Evolutionary conservation across 768 basidiomycete species (phyloP).

Genomic region (Harrya chromipes): DNA sequence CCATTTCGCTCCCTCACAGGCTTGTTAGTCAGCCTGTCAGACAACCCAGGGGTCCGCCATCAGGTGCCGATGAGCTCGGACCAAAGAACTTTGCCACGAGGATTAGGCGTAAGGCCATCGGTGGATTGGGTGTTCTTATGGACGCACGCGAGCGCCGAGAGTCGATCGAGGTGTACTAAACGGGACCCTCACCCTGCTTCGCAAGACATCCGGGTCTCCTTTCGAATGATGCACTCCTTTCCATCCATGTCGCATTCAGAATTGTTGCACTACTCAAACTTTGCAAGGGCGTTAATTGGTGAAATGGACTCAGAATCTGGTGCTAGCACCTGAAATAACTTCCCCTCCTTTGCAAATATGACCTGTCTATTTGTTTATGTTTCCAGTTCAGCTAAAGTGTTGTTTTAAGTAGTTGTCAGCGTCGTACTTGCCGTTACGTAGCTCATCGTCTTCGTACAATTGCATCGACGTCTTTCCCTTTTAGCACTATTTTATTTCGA

Average conservation of each 20-base stretch:
- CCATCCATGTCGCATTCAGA: conserved; percentile 11
- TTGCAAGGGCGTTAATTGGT: conserved; percentile 8
- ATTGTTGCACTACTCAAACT: conserved; percentile 12
- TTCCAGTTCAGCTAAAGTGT: conserved; percentile 21
- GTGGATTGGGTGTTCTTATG: conserved; percentile 75
- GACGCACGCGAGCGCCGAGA: conserved; percentile 79
- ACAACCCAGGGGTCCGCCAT: conserved; percentile 87
- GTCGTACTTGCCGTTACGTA: conserved; percentile 27
- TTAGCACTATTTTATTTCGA: conserved; percentile 22
- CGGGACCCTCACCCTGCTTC: conserved; percentile 3
- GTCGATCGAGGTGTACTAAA: conserved; percentile 66
- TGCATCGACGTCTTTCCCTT: conserved; percentile 12
- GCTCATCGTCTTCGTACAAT: conserved; percentile 17
- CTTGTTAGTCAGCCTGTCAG: conserved; percentile 70
- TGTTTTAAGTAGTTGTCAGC: conserved; percentile 26
- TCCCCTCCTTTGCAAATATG: conserved; percentile 27
- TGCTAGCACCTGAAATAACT: conserved; percentile 24
- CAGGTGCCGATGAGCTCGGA: conserved; percentile 80
- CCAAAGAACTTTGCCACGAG: conserved; percentile 88
- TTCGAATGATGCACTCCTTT: conserved; percentile 23
- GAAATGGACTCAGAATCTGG: conserved; percentile 21
- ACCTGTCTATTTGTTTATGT: conserved; percentile 20
- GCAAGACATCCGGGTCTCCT: conserved; percentile 5
- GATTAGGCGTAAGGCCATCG: conserved; percentile 81
- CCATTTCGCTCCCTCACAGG: conserved; percentile 42